A percentile compares a stretch with the other conserved stretches of the same genome.
These are phyloP conservation scores for Euphorbia lathyris DNA, from an alignment of 345 rosid species.

Conservation along the genomic window DNA sequence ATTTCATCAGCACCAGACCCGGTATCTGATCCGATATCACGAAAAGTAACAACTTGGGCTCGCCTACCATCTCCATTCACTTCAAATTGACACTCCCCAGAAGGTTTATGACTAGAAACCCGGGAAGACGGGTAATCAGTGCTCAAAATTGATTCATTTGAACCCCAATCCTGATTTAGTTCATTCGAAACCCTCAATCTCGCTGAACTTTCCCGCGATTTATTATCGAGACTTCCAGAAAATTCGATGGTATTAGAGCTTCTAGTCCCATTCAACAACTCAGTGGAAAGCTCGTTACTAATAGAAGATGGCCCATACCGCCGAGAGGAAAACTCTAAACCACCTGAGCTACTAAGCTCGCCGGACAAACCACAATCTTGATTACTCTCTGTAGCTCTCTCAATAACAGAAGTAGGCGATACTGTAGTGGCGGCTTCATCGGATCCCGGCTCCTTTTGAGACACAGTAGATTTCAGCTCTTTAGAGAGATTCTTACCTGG, in stretches of 20 bases:
- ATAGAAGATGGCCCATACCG: constrained; percentile 34
- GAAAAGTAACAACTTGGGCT: constrained; percentile 66
- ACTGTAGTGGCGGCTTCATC: constrained; percentile 27
- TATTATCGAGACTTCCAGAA: constrained; percentile 57
- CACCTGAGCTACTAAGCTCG: constrained; percentile 58
- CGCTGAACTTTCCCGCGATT: constrained; percentile 50
- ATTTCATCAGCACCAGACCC: constrained; percentile 23
- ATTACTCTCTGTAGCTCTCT: constrained; percentile 37
- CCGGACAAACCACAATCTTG: constrained; percentile 47
- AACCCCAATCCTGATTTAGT: constrained; percentile 68
- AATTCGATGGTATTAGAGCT: constrained; percentile 42
- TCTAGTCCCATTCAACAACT: constrained; percentile 30
- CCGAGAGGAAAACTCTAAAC: constrained; percentile 37
- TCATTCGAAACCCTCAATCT: constrained; percentile 46
- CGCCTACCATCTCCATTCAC: constrained; percentile 43
- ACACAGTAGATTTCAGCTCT: constrained; percentile 38
- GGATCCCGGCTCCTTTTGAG: constrained; percentile 21
- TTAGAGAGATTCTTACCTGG: constrained; percentile 39
- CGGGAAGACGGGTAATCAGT: constrained; percentile 84
- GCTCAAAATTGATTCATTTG: constrained; percentile 78
- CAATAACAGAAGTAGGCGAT: constrained; percentile 41
- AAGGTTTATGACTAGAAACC: constrained; percentile 50
- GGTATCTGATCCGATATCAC: constrained; percentile 61
- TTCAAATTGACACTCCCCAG: constrained; percentile 45
- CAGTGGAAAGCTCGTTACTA: constrained; percentile 33